Evolutionary conservation across 2,329 filamentous ascomycete species (phyloP).

Genomic region (Aspergillus sp.): DNA sequence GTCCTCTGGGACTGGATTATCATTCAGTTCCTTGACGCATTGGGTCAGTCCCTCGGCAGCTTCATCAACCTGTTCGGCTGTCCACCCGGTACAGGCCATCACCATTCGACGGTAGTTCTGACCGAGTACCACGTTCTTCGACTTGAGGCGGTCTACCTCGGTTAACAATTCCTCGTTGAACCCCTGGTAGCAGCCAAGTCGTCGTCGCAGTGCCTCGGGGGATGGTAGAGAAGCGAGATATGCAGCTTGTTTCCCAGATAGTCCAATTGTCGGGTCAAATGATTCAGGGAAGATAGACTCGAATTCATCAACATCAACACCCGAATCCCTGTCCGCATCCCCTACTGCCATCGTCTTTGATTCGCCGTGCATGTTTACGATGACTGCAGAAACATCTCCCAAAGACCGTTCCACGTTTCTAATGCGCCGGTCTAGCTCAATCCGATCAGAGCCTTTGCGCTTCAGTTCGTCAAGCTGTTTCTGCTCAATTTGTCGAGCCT

Average conservation of each 20-base stretch:
- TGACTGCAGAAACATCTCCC: slow-evolving; percentile 56
- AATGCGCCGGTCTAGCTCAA: slow-evolving; percentile 61
- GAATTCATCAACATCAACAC: slow-evolving; percentile 29
- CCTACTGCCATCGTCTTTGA: slow-evolving; percentile 39
- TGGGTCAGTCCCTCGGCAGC: slow-evolving; percentile 71
- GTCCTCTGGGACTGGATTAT: slow-evolving; percentile 44
- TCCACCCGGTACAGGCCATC: slow-evolving; percentile 71
- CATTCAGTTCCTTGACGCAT: slow-evolving; percentile 71
- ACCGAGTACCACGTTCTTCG: slow-evolving; percentile 74
- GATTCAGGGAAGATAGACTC: slow-evolving; percentile 29
- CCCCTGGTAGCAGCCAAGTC: slow-evolving; percentile 60
- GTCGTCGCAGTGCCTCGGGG: slow-evolving; percentile 54
- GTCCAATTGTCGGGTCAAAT: slow-evolving; percentile 35
- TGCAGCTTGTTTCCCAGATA: slow-evolving; percentile 35
- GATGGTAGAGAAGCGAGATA: slow-evolving; percentile 50
- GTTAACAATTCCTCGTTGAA: slow-evolving; percentile 61
- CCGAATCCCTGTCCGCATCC: slow-evolving; percentile 40
- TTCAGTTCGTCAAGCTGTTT: slow-evolving; percentile 64
- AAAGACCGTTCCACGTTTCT: slow-evolving; percentile 67
- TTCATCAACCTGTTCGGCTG: slow-evolving; percentile 69
- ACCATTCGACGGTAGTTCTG: slow-evolving; percentile 84
- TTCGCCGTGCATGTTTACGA: slow-evolving; percentile 42
- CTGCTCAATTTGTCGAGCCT: slow-evolving; percentile 68
- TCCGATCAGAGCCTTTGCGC: slow-evolving; percentile 54
- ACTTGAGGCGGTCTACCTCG: slow-evolving; percentile 63